Evolutionary conservation across 768 basidiomycete genomes (phyloP), one percentile per base, ranked within the genome.

Genomic region (Podaxis rugospora): DNA sequence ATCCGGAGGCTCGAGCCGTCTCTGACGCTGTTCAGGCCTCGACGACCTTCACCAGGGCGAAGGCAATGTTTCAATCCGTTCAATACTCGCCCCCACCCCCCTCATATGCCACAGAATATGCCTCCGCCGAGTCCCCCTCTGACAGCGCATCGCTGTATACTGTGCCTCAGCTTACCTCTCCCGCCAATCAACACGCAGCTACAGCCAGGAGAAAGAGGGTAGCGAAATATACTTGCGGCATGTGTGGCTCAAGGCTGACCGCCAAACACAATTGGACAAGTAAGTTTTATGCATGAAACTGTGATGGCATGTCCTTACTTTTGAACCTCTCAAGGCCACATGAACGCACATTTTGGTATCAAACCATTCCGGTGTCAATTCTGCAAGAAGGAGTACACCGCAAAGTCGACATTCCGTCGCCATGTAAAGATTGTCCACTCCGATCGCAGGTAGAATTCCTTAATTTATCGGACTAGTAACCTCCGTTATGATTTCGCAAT

Each of bases 201-300:
- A 37, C 28, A 1, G 59, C 57, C 7, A 59, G 72, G 28, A 58
- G 72, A 11, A 68, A 61, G 32, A 59, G 63, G 16, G 59, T 52
- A 6, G 68, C 69, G 6, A 68, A 61, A 32, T 70, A 69, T 50
- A 42, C 46, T 40, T 73, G 72, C 49, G 46, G 61, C 11, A 56
- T 63, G 35, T 73, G 71, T 51, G 18, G 39, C 23, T 66, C 68
- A 7, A 63, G 63, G 10, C 69, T 73, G 46, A 72, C 72, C 0
- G 63, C 70, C 2, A 70, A 69, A 10, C 69, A 70, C 44, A 71
- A 71, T 28, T 52, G 71, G 6, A 66, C 66, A 49, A 70, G 71
- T 72, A 46, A 59, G 70, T 65, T 49, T 53, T 18, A 14, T 39
- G 4, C 52, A 36, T 50, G 35, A 11, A 55, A 35, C 46, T 53